These are phyloP conservation scores for Stemphylium vesicarium DNA, from an alignment of 2,329 filamentous ascomycete species.

Conservation along the genomic window DNA sequence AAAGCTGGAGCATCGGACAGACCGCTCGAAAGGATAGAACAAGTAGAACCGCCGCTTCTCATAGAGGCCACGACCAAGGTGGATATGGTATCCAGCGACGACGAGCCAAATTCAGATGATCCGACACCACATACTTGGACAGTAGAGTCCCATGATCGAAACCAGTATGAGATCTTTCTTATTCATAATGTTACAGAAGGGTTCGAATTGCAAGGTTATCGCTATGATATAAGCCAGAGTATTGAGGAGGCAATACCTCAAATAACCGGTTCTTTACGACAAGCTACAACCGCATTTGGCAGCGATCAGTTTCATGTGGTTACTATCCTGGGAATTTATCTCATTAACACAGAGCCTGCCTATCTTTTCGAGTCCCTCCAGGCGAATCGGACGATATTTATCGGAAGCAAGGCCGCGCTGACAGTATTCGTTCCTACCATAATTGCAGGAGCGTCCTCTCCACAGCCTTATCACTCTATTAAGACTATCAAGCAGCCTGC, in stretches of 20 bases:
- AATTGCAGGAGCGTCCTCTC: slow-evolving; percentile 6
- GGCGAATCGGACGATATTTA: slow-evolving; percentile 9
- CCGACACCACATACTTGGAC: slow-evolving; percentile 5
- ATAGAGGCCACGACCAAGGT: slow-evolving; percentile 13
- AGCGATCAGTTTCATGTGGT: slow-evolving; percentile 5
- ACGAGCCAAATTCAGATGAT: slow-evolving; percentile 10
- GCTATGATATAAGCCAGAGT: slow-evolving; percentile 10
- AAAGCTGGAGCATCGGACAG: background rate
- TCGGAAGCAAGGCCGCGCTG: slow-evolving; percentile 8
- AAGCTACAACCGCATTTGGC: slow-evolving; percentile 12
- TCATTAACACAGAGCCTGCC: slow-evolving; percentile 11
- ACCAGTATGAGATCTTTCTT: slow-evolving; percentile 13
- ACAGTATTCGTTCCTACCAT: slow-evolving; percentile 4
- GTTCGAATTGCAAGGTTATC: slow-evolving; percentile 7
- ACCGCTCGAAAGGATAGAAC: background rate
- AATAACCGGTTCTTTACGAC: slow-evolving; percentile 6
- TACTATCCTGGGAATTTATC: slow-evolving; percentile 12
- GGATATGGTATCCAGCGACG: slow-evolving; percentile 11
- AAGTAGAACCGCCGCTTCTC: slow-evolving; percentile 8
- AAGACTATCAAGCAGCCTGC: background rate
- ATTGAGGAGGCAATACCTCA: slow-evolving; percentile 11
- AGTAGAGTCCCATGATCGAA: slow-evolving; percentile 3
- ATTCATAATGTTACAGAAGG: slow-evolving; percentile 6
- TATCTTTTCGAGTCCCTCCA: slow-evolving; percentile 9
- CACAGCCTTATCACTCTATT: slow-evolving; percentile 5